Conservation (phyloP, 2,329 filamentous ascomycete species). For the Trichoderma sp. region DNA sequence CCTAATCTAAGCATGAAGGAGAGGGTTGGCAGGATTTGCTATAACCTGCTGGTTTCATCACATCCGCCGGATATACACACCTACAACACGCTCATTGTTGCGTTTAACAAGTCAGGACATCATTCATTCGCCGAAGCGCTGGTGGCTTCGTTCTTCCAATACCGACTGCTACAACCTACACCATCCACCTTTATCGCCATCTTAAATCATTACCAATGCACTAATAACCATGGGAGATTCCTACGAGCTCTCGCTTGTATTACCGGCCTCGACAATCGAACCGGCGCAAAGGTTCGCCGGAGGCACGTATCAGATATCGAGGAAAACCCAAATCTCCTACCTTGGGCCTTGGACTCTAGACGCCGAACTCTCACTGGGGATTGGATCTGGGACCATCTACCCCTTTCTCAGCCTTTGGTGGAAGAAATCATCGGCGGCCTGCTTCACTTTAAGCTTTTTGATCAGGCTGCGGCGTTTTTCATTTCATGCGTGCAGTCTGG, state of each 20-base stretch:
- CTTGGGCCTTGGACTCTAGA: conserved; percentile 32
- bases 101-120: conserved; percentile 54
- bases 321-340: conserved; percentile 23
- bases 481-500: conserved; percentile 38
- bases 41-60: conserved; percentile 62
- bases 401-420: conserved; percentile 38
- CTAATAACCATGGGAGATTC: conserved; percentile 41
- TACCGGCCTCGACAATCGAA: conserved; percentile 40
- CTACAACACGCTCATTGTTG: conserved; percentile 67
- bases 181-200: conserved; percentile 48
- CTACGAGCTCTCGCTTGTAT: conserved; percentile 45
- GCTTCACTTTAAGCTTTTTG: conserved; percentile 45
- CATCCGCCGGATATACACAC: conserved; percentile 64
- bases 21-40: conserved; percentile 47
- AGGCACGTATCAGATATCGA: conserved; percentile 34
- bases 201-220: conserved; percentile 48
- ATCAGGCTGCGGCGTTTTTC: conserved; percentile 44
- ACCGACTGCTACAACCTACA: conserved; percentile 45
- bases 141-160: conserved; percentile 47
- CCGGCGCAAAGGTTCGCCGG: conserved; percentile 40
- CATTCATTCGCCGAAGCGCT: conserved; percentile 52
- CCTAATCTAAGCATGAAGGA: conserved; percentile 30
- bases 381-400: conserved; percentile 41
- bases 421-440: conserved; percentile 48
- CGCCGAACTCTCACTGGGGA: conserved; percentile 30